A percentile compares a stretch with the other conserved stretches of the same genome.
These are phyloP conservation scores for Aspergillus indologenus DNA, from an alignment of 495 filamentous ascomycete species.

Conservation along the genomic window DNA sequence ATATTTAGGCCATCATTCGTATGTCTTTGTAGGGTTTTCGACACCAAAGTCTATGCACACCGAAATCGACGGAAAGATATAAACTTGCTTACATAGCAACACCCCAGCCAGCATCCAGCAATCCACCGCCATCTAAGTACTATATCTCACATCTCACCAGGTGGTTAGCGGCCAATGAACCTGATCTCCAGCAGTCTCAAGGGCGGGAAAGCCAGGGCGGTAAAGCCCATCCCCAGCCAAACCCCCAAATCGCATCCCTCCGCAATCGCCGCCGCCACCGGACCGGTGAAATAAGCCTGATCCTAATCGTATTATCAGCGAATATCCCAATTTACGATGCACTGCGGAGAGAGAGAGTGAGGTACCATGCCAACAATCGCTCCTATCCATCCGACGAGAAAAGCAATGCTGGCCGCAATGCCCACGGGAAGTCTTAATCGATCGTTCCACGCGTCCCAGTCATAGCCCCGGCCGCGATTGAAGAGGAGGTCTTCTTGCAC, in stretches of 20 bases:
- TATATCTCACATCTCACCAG: no score
- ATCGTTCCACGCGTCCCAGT: slow-evolving; percentile 49
- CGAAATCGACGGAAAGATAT: no score
- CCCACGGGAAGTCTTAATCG: slow-evolving; percentile 40
- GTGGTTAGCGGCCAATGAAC: slow-evolving; percentile 33
- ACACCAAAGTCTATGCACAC: no score
- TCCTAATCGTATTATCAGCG: slow-evolving; percentile 25
- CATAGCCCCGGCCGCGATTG: slow-evolving; percentile 32
- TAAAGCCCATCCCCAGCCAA: slow-evolving; percentile 44
- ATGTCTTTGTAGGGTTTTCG: no score
- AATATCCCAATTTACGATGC: no score
- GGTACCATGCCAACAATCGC: slow-evolving; percentile 50
- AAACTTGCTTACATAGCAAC: no score
- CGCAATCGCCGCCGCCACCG: slow-evolving; percentile 36
- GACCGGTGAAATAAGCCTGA: slow-evolving; percentile 49
- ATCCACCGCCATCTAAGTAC: no score
- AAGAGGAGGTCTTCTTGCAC: slow-evolving; percentile 47
- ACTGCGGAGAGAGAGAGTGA: background rate
- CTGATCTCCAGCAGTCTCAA: slow-evolving; percentile 40
- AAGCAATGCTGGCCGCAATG: slow-evolving; percentile 43
- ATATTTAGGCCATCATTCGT: no score
- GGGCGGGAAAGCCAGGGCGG: slow-evolving; percentile 41
- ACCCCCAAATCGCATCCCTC: slow-evolving; percentile 41
- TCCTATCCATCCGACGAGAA: slow-evolving; percentile 49
- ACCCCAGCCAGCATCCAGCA: no score